These are phyloP conservation scores for Gastrolobium bilobum DNA, from an alignment of 306 rosid species.

Conservation along the genomic window DNA sequence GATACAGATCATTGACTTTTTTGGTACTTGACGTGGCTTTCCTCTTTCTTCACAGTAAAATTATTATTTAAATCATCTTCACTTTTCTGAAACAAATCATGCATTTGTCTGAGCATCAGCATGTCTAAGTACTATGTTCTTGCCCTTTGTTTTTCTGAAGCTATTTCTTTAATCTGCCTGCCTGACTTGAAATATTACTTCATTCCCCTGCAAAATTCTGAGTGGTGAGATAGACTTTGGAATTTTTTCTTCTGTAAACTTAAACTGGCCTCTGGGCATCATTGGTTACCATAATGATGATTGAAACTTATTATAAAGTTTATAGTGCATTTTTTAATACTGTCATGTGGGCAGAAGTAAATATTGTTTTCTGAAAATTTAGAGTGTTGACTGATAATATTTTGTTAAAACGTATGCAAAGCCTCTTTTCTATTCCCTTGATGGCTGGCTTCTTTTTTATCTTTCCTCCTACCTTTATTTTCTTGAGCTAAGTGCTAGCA, in stretches of 20 bases:
- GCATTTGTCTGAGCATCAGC: constrained; percentile 4
- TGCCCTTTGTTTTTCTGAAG: constrained; percentile 18
- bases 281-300: neutral
- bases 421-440: neutral
- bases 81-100: neutral
- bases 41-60: neutral
- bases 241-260: neutral
- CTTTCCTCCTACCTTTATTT: constrained; percentile 7
- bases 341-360: neutral
- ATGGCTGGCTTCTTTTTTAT: neutral
- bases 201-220: neutral
- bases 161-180: neutral
- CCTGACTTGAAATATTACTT: neutral
- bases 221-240: constrained; percentile 7
- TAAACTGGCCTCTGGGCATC: neutral
- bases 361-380: neutral
- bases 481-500: constrained; percentile 11
- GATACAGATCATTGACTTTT: no score
- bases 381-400: constrained; percentile 3
- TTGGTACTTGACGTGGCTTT: neutral
- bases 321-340: constrained; percentile 31
- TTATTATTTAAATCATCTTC: neutral
- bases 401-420: constrained; percentile 11
- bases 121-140: neutral
- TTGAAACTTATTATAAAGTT: neutral